These are phyloP conservation scores for Sordariomycetes sp. DNA, from an alignment of 2,329 filamentous ascomycete species.

Conservation along the genomic window DNA sequence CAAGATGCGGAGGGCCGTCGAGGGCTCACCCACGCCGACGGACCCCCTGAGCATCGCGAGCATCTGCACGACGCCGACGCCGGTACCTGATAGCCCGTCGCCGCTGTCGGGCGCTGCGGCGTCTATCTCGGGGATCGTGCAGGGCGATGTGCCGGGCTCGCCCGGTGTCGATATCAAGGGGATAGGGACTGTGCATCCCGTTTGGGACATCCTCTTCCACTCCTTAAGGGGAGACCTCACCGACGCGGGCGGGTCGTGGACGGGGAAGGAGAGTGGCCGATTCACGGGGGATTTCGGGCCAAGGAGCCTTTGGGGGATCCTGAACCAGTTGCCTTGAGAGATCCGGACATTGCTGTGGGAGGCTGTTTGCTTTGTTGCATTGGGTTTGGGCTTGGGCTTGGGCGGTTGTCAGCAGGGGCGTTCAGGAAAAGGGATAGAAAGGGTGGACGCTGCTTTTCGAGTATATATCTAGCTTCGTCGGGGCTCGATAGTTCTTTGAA, in stretches of 20 bases:
- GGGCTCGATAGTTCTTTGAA: too few species aligned
- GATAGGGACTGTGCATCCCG: background rate
- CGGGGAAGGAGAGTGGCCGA: constrained; percentile 22
- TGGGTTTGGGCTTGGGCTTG: background rate
- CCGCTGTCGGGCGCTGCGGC: background rate
- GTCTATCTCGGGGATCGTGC: background rate
- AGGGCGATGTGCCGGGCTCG: background rate
- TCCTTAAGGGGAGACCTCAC: background rate
- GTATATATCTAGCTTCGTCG: background rate
- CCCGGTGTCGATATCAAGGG: background rate
- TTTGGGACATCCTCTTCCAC: background rate
- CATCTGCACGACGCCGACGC: background rate
- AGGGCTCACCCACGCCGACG: background rate
- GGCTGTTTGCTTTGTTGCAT: background rate
- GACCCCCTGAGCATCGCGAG: constrained; percentile 4
- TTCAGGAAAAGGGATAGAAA: background rate
- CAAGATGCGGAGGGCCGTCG: background rate
- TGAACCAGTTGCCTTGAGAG: constrained; percentile 31
- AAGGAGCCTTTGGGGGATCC: constrained; percentile 44
- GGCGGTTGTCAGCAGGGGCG: background rate
- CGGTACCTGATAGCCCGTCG: background rate
- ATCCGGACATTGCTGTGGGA: background rate
- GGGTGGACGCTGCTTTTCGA: background rate
- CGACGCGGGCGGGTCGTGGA: background rate
- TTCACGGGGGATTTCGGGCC: constrained; percentile 45